phyloP scores from a whole-genome alignment of 495 filamentous ascomycete species.

The Neurospora sp. region DNA sequence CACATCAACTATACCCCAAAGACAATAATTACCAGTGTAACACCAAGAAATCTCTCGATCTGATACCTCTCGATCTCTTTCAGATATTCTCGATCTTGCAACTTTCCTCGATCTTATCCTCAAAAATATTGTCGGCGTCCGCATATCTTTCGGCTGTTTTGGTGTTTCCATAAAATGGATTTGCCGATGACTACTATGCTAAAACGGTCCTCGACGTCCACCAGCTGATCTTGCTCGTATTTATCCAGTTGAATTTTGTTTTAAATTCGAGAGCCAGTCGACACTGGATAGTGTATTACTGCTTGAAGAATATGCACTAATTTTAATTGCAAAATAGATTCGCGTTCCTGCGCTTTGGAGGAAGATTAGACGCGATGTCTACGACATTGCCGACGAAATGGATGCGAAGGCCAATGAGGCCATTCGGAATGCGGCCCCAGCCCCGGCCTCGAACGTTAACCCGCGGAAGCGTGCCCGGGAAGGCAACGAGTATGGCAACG shows the following conservation, averaged over 20 bases:
- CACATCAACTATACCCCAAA: neutral
- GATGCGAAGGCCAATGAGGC: neutral
- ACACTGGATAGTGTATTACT: neutral
- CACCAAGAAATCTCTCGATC: neutral
- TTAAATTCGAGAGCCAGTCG: neutral
- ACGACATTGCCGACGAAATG: neutral
- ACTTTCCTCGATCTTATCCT: neutral
- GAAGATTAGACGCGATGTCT: neutral
- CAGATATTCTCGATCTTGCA: neutral
- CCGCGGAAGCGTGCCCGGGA: neutral
- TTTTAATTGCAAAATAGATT: neutral
- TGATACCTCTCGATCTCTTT: neutral
- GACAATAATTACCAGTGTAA: neutral
- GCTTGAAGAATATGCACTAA: neutral
- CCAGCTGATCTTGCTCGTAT: neutral
- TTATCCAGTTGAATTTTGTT: neutral
- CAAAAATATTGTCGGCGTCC: neutral
- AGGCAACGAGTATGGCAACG: neutral
- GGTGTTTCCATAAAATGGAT: neutral
- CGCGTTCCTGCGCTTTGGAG: neutral
- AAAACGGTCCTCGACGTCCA: neutral
- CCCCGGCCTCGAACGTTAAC: neutral
- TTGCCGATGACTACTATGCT: neutral
- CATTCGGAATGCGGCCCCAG: neutral
- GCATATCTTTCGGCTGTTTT: neutral